phyloP scores from a whole-genome alignment of 768 basidiomycete species.

The Tulasnella sp. region DNA sequence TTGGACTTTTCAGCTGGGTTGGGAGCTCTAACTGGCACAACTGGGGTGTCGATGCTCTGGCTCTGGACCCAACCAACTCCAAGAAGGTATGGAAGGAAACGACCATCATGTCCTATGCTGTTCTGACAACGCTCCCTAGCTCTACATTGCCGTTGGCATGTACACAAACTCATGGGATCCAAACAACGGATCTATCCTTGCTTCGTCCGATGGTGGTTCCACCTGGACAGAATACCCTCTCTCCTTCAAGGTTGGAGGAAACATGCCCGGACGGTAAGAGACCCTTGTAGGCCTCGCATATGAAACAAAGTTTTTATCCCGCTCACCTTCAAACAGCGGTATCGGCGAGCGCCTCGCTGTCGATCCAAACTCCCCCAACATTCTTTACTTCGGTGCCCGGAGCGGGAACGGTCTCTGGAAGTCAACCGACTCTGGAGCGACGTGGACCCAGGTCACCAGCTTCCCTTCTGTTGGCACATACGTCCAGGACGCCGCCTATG shows the following conservation, averaged over 20 bases:
- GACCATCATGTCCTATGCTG: neutral
- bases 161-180: conserved; percentile 52
- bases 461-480: conserved; percentile 58
- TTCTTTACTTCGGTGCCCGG: conserved; percentile 61
- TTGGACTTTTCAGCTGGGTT: neutral
- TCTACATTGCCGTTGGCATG: conserved; percentile 29
- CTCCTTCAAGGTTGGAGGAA: conserved; percentile 65
- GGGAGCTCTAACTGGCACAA: conserved; percentile 34
- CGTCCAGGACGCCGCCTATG: conserved; percentile 40
- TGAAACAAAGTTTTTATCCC: neutral
- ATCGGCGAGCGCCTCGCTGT: conserved; percentile 51
- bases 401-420: conserved; percentile 65
- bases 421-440: conserved; percentile 54
- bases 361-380: conserved; percentile 58
- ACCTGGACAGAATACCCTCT: conserved; percentile 50
- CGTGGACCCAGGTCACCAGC: conserved; percentile 55
- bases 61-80: conserved; percentile 57
- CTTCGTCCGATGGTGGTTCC: conserved; percentile 55
- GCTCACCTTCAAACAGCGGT: neutral
- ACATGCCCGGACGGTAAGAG: conserved; percentile 62
- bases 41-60: conserved; percentile 59
- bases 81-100: conserved; percentile 51
- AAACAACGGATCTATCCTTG: conserved; percentile 58
- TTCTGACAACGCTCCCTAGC: conserved; percentile 45
- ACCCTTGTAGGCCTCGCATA: too few species aligned